Evolutionary conservation across 306 rosid species (phyloP).

Genomic region (Rosa lucieae): DNA sequence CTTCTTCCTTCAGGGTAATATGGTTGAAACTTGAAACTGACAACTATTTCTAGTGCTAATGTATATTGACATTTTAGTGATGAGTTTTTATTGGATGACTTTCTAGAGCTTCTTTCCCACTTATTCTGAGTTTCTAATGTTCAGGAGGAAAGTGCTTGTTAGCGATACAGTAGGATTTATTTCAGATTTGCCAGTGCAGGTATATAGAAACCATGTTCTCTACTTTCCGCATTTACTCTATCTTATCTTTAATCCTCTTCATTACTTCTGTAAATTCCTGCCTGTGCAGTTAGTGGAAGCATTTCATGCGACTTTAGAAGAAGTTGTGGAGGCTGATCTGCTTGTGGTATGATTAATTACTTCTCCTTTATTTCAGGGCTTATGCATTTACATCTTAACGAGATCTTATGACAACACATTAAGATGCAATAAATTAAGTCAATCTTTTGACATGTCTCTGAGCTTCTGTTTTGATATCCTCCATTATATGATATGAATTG

Average conservation of each 20-base stretch:
- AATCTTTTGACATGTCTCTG: not conserved
- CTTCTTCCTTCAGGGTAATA: constrained; percentile 92
- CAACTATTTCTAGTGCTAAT: constrained; percentile 19
- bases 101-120: constrained; percentile 4
- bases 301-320: constrained; percentile 96
- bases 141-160: constrained; percentile 80
- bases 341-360: constrained; percentile 68
- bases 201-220: constrained; percentile 39
- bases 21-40: not conserved
- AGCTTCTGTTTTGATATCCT: not conserved
- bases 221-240: constrained; percentile 18
- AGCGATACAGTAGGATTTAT: constrained; percentile 95
- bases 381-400: not conserved
- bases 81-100: constrained; percentile 7
- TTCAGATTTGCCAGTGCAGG: constrained; percentile 95
- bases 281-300: constrained; percentile 81
- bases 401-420: not conserved
- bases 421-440: not conserved
- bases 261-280: constrained; percentile 23
- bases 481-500: not conserved
- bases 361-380: not conserved
- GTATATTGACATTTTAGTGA: constrained; percentile 11
- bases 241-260: constrained; percentile 10
- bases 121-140: constrained; percentile 23
- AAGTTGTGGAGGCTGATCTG: constrained; percentile 94